A percentile compares a stretch with the other conserved stretches of the same genome.
Evolutionary conservation across 1,284 basidiomycete genomes (phyloP).

Genomic region (Exobasidium rhododendri): DNA sequence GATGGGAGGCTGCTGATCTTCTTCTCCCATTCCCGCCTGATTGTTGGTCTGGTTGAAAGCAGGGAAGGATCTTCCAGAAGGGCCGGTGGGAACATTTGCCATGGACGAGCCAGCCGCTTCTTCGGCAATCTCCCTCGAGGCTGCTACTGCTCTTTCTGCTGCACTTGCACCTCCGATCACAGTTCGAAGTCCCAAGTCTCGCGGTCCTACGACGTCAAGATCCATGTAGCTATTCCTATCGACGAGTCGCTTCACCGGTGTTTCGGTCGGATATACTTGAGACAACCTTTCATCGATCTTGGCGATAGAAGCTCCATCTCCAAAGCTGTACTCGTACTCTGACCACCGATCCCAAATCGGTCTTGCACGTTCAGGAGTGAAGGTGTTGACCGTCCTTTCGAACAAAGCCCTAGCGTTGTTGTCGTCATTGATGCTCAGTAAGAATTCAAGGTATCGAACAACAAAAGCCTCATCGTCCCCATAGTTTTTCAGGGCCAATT

Average conservation of each 20-base stretch:
- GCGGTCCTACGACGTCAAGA: constrained; percentile 80
- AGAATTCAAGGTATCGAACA: constrained; percentile 81
- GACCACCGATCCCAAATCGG: constrained; percentile 95
- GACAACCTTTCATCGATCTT: constrained; percentile 84
- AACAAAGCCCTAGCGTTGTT: constrained; percentile 94
- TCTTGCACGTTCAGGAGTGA: constrained; percentile 74
- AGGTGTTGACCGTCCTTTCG: constrained; percentile 77
- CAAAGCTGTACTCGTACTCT: constrained; percentile 90
- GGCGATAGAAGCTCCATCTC: constrained; percentile 80
- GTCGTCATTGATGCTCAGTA: constrained; percentile 92
- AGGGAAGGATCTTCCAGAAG: background rate
- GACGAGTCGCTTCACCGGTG: constrained; percentile 84
- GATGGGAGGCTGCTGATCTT: background rate
- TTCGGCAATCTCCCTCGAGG: constrained; percentile 2
- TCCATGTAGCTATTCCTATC: constrained; percentile 82
- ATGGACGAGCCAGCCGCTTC: background rate
- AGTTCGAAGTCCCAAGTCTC: constrained; percentile 71
- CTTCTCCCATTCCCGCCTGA: background rate
- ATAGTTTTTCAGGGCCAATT: constrained; percentile 84
- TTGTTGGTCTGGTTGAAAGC: background rate
- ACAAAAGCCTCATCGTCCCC: constrained; percentile 74
- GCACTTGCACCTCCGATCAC: constrained; percentile 11
- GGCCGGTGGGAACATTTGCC: background rate
- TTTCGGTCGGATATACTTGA: constrained; percentile 83
- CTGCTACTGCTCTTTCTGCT: constrained; percentile 13